Evolutionary conservation across 2,329 filamentous ascomycete genomes (phyloP), one percentile per base, ranked within the genome.

Genomic region (Phaeophleospora eucalypticola): DNA sequence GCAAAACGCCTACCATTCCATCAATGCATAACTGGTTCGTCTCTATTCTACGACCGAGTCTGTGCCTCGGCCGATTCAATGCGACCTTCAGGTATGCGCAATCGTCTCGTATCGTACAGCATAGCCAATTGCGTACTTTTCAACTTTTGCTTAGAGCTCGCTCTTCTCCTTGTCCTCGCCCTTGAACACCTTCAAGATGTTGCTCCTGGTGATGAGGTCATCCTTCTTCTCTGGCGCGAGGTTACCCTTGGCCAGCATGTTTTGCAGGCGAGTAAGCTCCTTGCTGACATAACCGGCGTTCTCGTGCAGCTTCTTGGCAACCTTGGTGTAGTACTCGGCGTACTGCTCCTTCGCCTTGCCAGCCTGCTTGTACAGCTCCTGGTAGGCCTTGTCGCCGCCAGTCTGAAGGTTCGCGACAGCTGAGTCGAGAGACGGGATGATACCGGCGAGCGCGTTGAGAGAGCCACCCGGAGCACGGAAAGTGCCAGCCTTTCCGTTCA

Each of bases 401-500:
- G 70, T 68, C 29, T 43, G 41, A 65, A 89, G 85, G 73, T 87
- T 86, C 59, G 80, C 69, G 34, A 95, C 83, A 45, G 97, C 72
- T 49, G 74, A 68, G 70, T 97, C 88, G 46, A 98, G 79, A 37
- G 77, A 75, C 53, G 84, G 82, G 57, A 98, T 83, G 40, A 88
- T 94, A 58, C 93, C 94, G 27, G 89, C 93, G 41, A 79, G 76
- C 17, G 76, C 74, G 66, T 93, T 81, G 36, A 98, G 82, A 38
- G 82, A 83, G 53, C 93, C 93, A 45, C 93, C 93, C 41, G 80
- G 75, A 45, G 81, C 74, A 59, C 93, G 88, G 80, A 94, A 83
- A 2, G 90, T 95, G 58, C 89, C 90, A 12, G 89, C 80, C 74
- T 96, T 87, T 60, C 83, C 77, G 77, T 98, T 98, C 71, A 98